A percentile compares a stretch with the other conserved stretches of the same genome.
Conservation (phyloP, 108 stramenopile species). For the Cylindrotheca closterium region DNA sequence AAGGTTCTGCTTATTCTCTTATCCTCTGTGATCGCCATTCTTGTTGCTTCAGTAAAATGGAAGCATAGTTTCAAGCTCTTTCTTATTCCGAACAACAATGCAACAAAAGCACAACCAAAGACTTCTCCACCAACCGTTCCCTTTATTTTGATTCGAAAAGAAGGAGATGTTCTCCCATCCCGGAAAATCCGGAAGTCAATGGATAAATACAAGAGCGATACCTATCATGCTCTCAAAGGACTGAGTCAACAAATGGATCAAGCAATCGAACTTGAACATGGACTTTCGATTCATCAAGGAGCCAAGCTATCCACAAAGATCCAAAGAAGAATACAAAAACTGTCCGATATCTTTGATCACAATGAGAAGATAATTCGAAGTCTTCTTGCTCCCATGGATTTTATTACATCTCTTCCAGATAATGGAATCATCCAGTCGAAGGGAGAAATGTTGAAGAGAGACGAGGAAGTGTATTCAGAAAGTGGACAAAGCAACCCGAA, state of each 20-base stretch:
- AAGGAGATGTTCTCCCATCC: neutral
- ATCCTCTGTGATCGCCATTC: neutral
- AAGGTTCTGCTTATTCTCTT: neutral
- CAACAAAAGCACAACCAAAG: neutral
- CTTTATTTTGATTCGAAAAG: neutral
- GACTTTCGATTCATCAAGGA: neutral
- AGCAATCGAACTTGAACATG: constrained; percentile 20
- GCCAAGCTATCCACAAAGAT: constrained; percentile 19
- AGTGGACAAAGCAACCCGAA: too few relatives aligned
- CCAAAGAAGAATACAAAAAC: constrained; percentile 24
- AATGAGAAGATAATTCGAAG: constrained; percentile 27
- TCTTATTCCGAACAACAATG: neutral
- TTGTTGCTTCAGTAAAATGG: neutral
- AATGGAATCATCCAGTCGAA: neutral
- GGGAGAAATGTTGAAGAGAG: too few relatives aligned
- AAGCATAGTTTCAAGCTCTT: too few relatives aligned
- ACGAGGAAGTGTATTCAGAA: too few relatives aligned
- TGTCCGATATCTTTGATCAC: constrained; percentile 32
- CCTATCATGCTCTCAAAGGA: constrained; percentile 14
- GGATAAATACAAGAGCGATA: constrained; percentile 17
- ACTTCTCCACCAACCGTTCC: neutral
- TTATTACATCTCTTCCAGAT: constrained; percentile 7
- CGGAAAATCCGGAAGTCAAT: constrained; percentile 4
- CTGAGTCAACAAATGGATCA: constrained; percentile 36
- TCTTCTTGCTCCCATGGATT: constrained; percentile 24